Base-by-base conservation (phyloP, 2,329 filamentous ascomycete genomes). In the Parastagonospora nodorum region DNA sequence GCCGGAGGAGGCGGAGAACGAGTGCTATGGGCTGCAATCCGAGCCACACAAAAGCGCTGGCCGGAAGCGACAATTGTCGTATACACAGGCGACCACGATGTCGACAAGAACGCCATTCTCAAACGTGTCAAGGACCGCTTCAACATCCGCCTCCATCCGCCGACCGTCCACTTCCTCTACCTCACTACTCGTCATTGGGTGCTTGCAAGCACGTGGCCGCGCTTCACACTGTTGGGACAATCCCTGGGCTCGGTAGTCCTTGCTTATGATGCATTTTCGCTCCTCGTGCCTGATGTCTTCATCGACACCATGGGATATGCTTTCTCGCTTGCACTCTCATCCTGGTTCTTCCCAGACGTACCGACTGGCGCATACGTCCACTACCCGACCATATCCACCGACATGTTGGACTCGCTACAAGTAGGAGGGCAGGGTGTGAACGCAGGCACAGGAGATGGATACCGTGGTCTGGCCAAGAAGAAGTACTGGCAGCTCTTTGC, bases 241-340 rank as follows among this genome's bases (percentile, higher is more conserved):
- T 96, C 91, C 2, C 69, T 97, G 3, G 94, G 94, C 36, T 97
- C 92, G 5, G 69, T 99, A 39, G 71, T 96, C 27, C 81, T 99
- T 46, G 92, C 89, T 24, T 94, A 90, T 81, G 93, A 99, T 67
- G 93, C 93, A 9, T 94, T 99, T 72, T 88, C 85, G n/a, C 84
- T 97, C 2, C 81, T 97, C 2, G 89, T 93, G 0, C 94, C 94
- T 0, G 94, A 99, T 72, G 83, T 97, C 45, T 96, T 97, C 71
- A 82, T 99, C 63, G 94, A 99, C 69, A 99, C 94, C 2, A 97
- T 99, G 92, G 94, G 94, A 55, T 99, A 97, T 68, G 92, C 93
- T 24, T 99, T 97, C 70, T 84, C 89, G 0, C 83, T 96, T 9
- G 91, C 90, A 8, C 80, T 97, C 2, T 89, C 82, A 73, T 94